These are phyloP conservation scores for Agaricus sinodeliciosus DNA, from an alignment of 768 basidiomycete genomes.

Conservation along the genomic window DNA sequence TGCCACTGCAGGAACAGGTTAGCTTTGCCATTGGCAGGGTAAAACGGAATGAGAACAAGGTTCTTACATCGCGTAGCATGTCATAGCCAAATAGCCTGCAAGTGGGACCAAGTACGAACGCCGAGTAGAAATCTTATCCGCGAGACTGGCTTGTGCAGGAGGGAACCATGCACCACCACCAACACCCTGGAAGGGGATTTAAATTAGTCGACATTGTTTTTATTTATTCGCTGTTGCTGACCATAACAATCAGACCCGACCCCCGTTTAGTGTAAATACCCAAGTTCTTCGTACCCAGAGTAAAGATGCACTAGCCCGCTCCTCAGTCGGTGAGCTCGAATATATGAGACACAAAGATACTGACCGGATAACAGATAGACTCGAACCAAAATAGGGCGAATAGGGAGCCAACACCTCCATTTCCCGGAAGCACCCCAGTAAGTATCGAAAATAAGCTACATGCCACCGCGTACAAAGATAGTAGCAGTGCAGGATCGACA, in stretches of 20 bases:
- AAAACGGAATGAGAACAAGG: not conserved
- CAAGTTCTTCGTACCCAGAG: conserved; percentile 57
- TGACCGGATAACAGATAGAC: conserved; percentile 64
- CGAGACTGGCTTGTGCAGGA: conserved; percentile 50
- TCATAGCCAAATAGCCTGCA: conserved; percentile 53
- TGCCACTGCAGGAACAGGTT: conserved; percentile 29
- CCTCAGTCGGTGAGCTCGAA: not conserved
- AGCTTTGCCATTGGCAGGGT: not conserved
- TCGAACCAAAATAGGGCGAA: conserved; percentile 70
- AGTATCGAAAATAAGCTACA: conserved; percentile 49
- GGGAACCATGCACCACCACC: conserved; percentile 69
- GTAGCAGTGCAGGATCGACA: conserved; percentile 58
- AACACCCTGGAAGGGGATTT: conserved; percentile 30
- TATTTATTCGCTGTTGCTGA: conserved; percentile 11
- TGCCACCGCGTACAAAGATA: conserved; percentile 43
- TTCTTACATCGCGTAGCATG: conserved; percentile 48
- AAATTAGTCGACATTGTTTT: conserved; percentile 3
- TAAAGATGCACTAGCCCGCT: conserved; percentile 45
- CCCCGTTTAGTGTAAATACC: conserved; percentile 55
- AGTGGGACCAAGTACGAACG: conserved; percentile 57
- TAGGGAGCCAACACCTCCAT: conserved; percentile 51
- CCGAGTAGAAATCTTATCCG: conserved; percentile 40
- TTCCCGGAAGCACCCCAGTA: conserved; percentile 43
- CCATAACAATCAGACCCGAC: conserved; percentile 62
- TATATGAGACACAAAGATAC: conserved; percentile 12